Base-by-base conservation (phyloP, 1,139 yeast genomes). In the Pichia sp. region DNA sequence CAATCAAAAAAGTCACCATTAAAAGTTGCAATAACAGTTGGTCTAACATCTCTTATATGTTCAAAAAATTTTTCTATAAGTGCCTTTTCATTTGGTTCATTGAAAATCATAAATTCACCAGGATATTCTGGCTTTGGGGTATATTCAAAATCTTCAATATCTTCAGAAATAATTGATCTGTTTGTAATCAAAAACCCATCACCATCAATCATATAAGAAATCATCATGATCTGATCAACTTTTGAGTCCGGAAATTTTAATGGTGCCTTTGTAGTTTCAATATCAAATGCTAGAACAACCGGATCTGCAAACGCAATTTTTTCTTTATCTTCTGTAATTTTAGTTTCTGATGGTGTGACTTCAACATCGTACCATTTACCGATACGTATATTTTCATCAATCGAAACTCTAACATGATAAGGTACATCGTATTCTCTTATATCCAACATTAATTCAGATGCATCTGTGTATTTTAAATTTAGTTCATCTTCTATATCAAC, bases 1-100 rank as follows among this genome's bases (percentile, higher is more conserved):
- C 99, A 95, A 75, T 95, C 99, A 70, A 95, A 95, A 65, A 90
- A 90, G 67, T 95, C 99, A 73, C 99, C 99, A 71, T 95, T 95
- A 64, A 89, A 95, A 0, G 99, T 93, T 1, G 97, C 96, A 52
- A 95, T 93, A 14, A 93, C 96, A 0, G 98, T 91, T 1, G 99
- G 99, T 60, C 80, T 77, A 7, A 77, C 87, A 50, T 93, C 98
- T 58, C 93, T 74, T 27, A 95, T 80, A 66, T 95, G 99, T 61
- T 89, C 96, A 67, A 87, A 95, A 65, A 95, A 95, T 56, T 91
- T 73, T 53, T 76, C 71, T 43, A 95, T 69, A 6, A 90, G 72
- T 10, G 82, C 87, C 59, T 83, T 80, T 69, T 95, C 99, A 65
- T 88, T 87, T 0, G 80, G 76, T 66, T 93, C 99, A 66, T 95